These are phyloP conservation scores for Rhododendron ferrugineum DNA, from an alignment of 148 eudicot genomes.

Conservation along the genomic window DNA sequence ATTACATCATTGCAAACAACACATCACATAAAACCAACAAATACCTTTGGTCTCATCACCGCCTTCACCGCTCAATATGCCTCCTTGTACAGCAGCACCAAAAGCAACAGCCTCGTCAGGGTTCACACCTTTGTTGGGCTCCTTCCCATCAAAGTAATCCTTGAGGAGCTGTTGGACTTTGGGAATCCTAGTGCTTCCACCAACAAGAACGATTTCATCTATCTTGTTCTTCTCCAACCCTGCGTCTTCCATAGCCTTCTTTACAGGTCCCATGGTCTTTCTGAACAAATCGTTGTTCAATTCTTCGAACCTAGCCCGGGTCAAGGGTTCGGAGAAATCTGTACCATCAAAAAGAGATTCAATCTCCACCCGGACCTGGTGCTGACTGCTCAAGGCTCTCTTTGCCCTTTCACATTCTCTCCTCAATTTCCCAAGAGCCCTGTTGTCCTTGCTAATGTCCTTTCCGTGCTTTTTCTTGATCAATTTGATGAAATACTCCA, in stretches of 20 bases:
- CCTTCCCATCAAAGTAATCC: slow-evolving; percentile 37
- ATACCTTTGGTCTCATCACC: slow-evolving; percentile 39
- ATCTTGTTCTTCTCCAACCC: slow-evolving; percentile 31
- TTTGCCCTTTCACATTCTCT: slow-evolving; percentile 37
- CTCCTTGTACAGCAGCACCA: slow-evolving; percentile 43
- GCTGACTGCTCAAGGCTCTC: slow-evolving; percentile 40
- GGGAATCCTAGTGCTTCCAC: slow-evolving; percentile 41
- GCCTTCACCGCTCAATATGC: slow-evolving; percentile 32
- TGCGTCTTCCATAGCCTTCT: slow-evolving; percentile 36
- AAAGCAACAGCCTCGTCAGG: slow-evolving; percentile 46
- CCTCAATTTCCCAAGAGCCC: slow-evolving; percentile 37
- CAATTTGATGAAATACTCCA: slow-evolving; percentile 37
- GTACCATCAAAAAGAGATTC: slow-evolving; percentile 35
- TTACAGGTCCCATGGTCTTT: slow-evolving; percentile 42
- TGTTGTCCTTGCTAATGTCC: slow-evolving; percentile 40
- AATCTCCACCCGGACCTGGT: slow-evolving; percentile 34
- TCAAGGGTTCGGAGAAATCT: slow-evolving; percentile 39
- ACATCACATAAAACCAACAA: background rate
- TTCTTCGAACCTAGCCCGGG: slow-evolving; percentile 38
- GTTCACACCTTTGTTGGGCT: slow-evolving; percentile 36
- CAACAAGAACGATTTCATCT: slow-evolving; percentile 41
- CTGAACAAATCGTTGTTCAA: slow-evolving; percentile 37
- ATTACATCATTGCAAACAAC: background rate
- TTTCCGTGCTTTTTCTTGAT: slow-evolving; percentile 38
- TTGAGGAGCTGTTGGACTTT: slow-evolving; percentile 38